A percentile compares a stretch with the other conserved stretches of the same genome.
These are phyloP conservation scores for Xylaria intraflava DNA, from an alignment of 495 filamentous ascomycete genomes.

Conservation along the genomic window DNA sequence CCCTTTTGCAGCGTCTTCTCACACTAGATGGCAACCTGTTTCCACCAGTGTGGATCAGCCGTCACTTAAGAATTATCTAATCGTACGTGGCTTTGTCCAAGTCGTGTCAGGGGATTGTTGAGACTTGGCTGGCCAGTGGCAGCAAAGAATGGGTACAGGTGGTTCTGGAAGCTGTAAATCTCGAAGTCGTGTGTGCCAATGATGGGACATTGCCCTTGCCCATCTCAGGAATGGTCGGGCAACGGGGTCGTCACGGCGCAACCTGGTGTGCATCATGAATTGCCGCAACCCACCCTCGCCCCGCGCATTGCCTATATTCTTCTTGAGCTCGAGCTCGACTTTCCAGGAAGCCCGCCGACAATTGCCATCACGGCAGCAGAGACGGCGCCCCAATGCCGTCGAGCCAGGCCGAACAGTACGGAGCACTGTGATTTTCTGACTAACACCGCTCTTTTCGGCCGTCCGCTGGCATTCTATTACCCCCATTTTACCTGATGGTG, in stretches of 20 bases:
- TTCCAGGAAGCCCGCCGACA: too few relatives aligned
- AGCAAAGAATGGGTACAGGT: conserved; percentile 13
- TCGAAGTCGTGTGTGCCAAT: conserved; percentile 15
- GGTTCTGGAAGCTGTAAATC: conserved; percentile 14
- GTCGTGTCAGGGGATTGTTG: conserved; percentile 3
- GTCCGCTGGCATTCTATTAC: conserved; percentile 30
- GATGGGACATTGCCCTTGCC: conserved; percentile 8
- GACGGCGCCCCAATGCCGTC: conserved; percentile 3
- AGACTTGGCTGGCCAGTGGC: conserved; percentile 15
- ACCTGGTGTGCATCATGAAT: conserved; percentile 6
- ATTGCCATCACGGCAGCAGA: too few relatives aligned
- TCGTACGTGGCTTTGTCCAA: not conserved
- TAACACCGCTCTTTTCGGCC: conserved; percentile 13
- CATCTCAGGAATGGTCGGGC: conserved; percentile 9
- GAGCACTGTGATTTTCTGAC: conserved; percentile 9
- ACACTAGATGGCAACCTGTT: too few relatives aligned
- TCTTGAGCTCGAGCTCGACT: too few relatives aligned
- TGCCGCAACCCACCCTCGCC: conserved; percentile 1
- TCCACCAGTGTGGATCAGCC: too few relatives aligned
- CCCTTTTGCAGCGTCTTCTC: too few relatives aligned
- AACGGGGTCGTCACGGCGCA: not conserved
- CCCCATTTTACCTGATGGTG: conserved; percentile 33
- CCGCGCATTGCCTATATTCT: too few relatives aligned
- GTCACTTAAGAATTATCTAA: not conserved
- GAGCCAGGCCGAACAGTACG: conserved; percentile 9